Conservation (phyloP, 305 asterid species). For the Galium porrigens region DNA sequence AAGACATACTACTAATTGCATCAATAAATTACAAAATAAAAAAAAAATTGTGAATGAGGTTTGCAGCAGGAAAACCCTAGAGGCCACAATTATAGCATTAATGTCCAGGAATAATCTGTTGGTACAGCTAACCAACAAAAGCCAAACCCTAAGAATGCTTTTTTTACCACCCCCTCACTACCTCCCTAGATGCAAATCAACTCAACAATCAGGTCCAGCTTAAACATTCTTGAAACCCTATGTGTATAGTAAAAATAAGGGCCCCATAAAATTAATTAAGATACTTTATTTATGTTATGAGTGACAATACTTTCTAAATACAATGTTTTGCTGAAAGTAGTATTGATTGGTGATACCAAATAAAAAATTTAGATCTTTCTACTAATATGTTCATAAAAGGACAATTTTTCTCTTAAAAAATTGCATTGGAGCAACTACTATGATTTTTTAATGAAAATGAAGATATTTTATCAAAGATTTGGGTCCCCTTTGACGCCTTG, state of each 20-base stretch:
- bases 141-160: background rate
- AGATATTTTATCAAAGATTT: background rate
- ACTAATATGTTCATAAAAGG: background rate
- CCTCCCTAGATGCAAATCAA: background rate
- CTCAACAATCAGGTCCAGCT: background rate
- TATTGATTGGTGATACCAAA: background rate
- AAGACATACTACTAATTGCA: background rate
- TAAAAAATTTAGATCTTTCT: background rate
- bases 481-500: background rate
- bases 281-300: background rate
- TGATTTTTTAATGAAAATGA: too few species aligned
- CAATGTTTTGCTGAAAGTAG: background rate
- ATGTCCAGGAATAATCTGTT: background rate
- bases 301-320: background rate
- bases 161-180: background rate
- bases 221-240: too few species aligned
- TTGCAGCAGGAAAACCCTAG: background rate
- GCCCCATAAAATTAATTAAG: too few species aligned
- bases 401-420: background rate
- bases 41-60: background rate
- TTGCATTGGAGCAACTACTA: background rate
- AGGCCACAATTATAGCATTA: background rate
- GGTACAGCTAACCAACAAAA: background rate
- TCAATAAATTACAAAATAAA: background rate
- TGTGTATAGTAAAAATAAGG: too few species aligned